A percentile compares a stretch with the other conserved stretches of the same genome.
These are phyloP conservation scores for Fraxinus baroniana DNA, from an alignment of 305 asterid species.

Conservation along the genomic window DNA sequence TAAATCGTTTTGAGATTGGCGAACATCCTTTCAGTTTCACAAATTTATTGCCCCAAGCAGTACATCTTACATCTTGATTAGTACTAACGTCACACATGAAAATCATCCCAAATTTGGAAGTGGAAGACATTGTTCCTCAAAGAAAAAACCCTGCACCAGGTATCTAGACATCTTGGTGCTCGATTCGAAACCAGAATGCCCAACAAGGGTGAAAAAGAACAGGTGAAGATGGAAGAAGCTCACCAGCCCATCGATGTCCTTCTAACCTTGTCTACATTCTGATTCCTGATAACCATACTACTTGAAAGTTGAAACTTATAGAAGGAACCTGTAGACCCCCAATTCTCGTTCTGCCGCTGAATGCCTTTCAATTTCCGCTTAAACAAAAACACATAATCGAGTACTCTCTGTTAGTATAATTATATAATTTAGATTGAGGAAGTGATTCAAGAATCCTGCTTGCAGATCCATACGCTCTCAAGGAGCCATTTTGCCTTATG, in stretches of 20 bases:
- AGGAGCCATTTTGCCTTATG: too few species aligned
- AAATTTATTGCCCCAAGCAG: neutral
- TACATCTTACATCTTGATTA: neutral
- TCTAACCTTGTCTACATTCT: conserved; percentile 72
- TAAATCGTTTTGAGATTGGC: neutral
- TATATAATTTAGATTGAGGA: neutral
- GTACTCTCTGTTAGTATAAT: neutral
- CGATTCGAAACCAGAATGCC: too few species aligned
- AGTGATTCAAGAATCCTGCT: neutral
- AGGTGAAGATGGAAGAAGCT: conserved; percentile 28
- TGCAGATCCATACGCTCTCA: neutral
- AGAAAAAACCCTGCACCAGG: neutral
- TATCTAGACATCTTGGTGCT: neutral
- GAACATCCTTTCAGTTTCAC: neutral
- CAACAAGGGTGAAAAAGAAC: neutral
- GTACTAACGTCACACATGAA: neutral
- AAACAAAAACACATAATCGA: neutral
- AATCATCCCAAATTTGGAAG: neutral
- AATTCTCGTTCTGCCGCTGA: conserved; percentile 64
- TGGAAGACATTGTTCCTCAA: neutral
- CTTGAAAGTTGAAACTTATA: conserved; percentile 53
- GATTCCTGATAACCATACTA: conserved; percentile 42
- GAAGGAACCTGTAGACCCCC: conserved; percentile 78
- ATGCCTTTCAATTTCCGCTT: conserved; percentile 84
- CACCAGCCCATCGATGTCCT: conserved; percentile 87